Percentiles rank a stretch among this genome's conserved stretches.
phyloP scores from a whole-genome alignment of 495 filamentous ascomycete genomes.

The Coniosporium apollinis region DNA sequence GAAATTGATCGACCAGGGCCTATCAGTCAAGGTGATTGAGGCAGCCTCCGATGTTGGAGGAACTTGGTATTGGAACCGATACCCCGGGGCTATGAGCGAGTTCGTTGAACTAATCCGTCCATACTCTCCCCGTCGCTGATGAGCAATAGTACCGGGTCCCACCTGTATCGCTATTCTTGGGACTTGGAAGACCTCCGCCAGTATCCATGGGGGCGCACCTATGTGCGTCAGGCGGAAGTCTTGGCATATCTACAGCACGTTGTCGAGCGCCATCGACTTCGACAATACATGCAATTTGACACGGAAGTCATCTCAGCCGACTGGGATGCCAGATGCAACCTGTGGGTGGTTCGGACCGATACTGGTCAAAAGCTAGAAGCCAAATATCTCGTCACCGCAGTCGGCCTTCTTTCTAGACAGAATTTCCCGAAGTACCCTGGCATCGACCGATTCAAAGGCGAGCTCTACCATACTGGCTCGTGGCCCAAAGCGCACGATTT shows the following conservation, averaged over 20 bases:
- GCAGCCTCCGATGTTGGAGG: constrained; percentile 3
- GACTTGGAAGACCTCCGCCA: constrained; percentile 10
- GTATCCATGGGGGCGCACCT: constrained; percentile 5
- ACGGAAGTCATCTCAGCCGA: constrained; percentile 1
- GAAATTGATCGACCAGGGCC: constrained; percentile 2
- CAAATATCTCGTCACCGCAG: constrained; percentile 3
- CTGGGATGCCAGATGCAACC: not conserved
- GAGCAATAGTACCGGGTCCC: constrained; percentile 7
- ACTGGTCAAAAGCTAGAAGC: constrained; percentile 1
- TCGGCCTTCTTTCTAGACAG: constrained; percentile 2
- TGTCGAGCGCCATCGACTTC: constrained; percentile 2
- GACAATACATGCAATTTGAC: constrained; percentile 3
- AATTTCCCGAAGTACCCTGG: constrained; percentile 4
- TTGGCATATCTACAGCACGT: constrained; percentile 4
- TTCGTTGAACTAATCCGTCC: not conserved
- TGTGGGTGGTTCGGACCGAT: not conserved
- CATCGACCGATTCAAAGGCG: constrained; percentile 5
- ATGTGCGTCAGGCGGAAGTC: constrained; percentile 3
- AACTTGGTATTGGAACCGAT: constrained; percentile 8
- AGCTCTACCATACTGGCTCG: not conserved
- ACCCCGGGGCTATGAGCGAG: constrained; percentile 4
- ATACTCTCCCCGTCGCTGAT: constrained; percentile 1
- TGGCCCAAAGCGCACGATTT: constrained; percentile 1
- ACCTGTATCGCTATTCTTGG: constrained; percentile 13
- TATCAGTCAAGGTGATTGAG: constrained; percentile 10